Conservation (phyloP, 768 basidiomycete genomes). For the Lactarius sp. region DNA sequence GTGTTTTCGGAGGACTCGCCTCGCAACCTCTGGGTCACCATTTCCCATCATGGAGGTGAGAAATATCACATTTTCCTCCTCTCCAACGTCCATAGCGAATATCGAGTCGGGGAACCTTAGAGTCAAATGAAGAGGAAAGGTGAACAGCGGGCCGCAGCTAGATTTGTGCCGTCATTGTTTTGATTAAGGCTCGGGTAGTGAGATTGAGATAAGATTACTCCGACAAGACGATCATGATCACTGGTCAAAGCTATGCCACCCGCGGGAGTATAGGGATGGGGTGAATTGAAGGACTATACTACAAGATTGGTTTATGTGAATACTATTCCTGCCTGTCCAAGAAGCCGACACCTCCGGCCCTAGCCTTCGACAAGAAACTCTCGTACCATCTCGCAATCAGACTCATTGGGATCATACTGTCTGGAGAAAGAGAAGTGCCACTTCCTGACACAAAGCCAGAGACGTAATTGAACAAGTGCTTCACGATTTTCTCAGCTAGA, state of each 20-base stretch:
- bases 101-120: background rate
- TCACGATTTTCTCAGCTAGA: conserved; percentile 65
- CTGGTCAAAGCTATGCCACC: too few species aligned
- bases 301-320: background rate
- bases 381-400: conserved; percentile 71
- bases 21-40: conserved; percentile 44
- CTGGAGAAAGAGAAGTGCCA: conserved; percentile 42
- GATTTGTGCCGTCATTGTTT: background rate
- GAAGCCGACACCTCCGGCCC: conserved; percentile 54
- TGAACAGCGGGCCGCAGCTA: background rate
- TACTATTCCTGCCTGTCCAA: conserved; percentile 42
- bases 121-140: background rate
- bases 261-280: too few species aligned
- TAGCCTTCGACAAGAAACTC: conserved; percentile 53
- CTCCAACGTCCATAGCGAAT: conserved; percentile 22
- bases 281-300: background rate
- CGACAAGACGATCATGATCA: too few species aligned
- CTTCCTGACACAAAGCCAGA: conserved; percentile 49
- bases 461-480: conserved; percentile 71
- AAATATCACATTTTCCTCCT: conserved; percentile 34
- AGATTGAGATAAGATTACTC: conserved; percentile 21
- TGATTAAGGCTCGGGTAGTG: background rate
- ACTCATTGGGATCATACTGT: conserved; percentile 56
- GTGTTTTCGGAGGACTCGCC: conserved; percentile 55
- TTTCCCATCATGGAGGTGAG: conserved; percentile 39